Evolutionary conservation across 1,139 yeast genomes (phyloP).

Genomic region (Kodamaea arcana): DNA sequence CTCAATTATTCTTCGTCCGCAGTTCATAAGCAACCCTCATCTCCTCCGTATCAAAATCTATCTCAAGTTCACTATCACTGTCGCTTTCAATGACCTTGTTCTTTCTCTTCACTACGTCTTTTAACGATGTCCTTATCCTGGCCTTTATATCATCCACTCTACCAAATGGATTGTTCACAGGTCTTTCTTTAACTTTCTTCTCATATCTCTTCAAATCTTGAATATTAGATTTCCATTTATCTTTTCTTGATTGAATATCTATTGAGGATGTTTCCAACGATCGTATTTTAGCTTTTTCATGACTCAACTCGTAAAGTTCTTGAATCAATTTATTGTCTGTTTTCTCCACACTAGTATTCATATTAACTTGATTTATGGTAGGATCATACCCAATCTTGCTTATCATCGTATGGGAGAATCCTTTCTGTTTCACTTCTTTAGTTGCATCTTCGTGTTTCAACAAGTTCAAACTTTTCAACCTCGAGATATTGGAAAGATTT

Average conservation of each 20-base stretch:
- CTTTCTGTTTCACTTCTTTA: conserved; percentile 13
- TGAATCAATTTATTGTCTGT: conserved; percentile 14
- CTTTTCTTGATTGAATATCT: conserved; percentile 13
- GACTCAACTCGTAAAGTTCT: conserved; percentile 25
- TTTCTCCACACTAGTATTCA: conserved; percentile 4
- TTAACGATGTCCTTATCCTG: conserved; percentile 5
- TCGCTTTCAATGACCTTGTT: conserved; percentile 10
- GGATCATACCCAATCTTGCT: conserved; percentile 52
- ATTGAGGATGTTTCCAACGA: conserved; percentile 19
- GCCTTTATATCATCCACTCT: conserved; percentile 4
- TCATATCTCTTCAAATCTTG: conserved; percentile 16
- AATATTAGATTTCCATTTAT: conserved; percentile 22
- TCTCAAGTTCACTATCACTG: conserved; percentile 18
- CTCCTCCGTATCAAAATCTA: conserved; percentile 15
- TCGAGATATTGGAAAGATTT: conserved; percentile 14
- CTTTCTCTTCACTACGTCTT: conserved; percentile 6
- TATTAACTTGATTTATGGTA: conserved; percentile 17
- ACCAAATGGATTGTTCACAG: conserved; percentile 4
- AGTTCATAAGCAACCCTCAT: conserved; percentile 13
- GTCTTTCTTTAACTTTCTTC: conserved; percentile 8
- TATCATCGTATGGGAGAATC: conserved; percentile 36
- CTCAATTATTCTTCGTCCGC: no score
- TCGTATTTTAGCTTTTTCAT: conserved; percentile 14
- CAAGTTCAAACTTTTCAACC: conserved; percentile 15
- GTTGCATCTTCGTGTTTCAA: conserved; percentile 17